These are phyloP conservation scores for Didymella glomerata DNA, from an alignment of 2,329 filamentous ascomycete species.

Conservation along the genomic window DNA sequence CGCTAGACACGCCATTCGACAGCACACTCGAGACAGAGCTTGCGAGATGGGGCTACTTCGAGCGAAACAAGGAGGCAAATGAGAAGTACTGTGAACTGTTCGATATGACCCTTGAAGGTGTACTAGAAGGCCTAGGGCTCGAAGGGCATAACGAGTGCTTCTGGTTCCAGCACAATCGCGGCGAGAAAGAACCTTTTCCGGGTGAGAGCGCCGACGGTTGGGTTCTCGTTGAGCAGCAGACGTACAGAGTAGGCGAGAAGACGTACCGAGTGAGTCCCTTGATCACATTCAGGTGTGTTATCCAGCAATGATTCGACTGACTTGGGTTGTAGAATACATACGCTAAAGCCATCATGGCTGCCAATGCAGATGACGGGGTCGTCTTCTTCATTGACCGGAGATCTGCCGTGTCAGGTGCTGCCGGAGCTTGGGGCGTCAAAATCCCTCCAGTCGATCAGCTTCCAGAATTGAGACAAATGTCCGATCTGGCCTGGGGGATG, in stretches of 20 bases:
- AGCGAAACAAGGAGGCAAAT: not conserved
- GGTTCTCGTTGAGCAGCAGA: not conserved
- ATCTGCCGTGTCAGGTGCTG: slow-evolving; percentile 1
- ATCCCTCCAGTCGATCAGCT: not conserved
- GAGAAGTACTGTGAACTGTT: not conserved
- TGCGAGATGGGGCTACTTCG: not conserved
- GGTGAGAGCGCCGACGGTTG: not conserved
- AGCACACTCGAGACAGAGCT: slow-evolving; percentile 5
- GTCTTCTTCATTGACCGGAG: slow-evolving; percentile 2
- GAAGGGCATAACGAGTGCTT: slow-evolving; percentile 3
- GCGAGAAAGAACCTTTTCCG: not conserved
- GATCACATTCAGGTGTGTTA: too few species aligned
- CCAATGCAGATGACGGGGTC: not conserved
- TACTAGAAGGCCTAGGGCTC: not conserved
- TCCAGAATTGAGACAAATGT: slow-evolving; percentile 1
- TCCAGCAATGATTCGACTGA: too few species aligned
- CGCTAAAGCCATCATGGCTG: not conserved
- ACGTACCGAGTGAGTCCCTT: not conserved
- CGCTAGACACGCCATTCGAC: not conserved
- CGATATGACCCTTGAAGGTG: not conserved
- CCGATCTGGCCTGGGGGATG: slow-evolving; percentile 2
- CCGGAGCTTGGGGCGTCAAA: not conserved
- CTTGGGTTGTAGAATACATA: not conserved
- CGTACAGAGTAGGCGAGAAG: not conserved
- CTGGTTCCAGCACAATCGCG: not conserved